These are phyloP conservation scores for Xerocomus brunneocitrinus DNA, from an alignment of 768 basidiomycete genomes.

Conservation along the genomic window DNA sequence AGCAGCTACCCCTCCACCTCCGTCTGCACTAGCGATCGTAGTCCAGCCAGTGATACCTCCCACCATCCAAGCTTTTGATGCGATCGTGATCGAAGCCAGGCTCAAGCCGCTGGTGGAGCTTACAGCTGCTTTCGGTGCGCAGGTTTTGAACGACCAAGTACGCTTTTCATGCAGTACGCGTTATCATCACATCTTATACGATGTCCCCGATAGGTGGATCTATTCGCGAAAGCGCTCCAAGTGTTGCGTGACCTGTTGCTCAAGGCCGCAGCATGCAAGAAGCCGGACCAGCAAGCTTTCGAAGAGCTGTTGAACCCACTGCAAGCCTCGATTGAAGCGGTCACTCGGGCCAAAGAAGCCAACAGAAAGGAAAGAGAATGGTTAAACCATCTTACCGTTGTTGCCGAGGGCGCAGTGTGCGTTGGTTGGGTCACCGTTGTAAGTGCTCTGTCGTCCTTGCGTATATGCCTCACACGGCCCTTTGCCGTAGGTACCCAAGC, in stretches of 20 bases:
- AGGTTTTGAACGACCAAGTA: constrained; percentile 78
- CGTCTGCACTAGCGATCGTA: constrained; percentile 34
- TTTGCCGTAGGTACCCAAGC: constrained; percentile 57
- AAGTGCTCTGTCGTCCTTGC: constrained; percentile 27
- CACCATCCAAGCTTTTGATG: constrained; percentile 69
- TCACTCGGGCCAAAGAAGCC: constrained; percentile 79
- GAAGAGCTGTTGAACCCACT: constrained; percentile 62
- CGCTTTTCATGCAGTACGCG: constrained; percentile 19
- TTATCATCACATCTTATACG: constrained; percentile 3
- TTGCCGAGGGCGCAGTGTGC: constrained; percentile 77
- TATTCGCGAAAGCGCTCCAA: constrained; percentile 63
- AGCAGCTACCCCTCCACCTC: constrained; percentile 27
- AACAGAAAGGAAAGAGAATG: constrained; percentile 77
- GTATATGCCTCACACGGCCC: not conserved
- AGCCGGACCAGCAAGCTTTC: constrained; percentile 64
- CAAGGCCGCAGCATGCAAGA: constrained; percentile 67
- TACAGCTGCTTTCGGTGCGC: constrained; percentile 63
- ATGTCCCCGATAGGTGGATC: constrained; percentile 46
- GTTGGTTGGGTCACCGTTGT: constrained; percentile 89
- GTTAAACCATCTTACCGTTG: constrained; percentile 71
- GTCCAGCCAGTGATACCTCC: constrained; percentile 44
- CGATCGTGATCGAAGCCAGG: constrained; percentile 65
- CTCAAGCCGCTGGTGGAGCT: constrained; percentile 71
- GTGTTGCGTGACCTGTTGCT: constrained; percentile 67
- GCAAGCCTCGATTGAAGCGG: constrained; percentile 64